Percentiles rank a stretch among this genome's conserved stretches.
phyloP scores from a whole-genome alignment of 192 early-diverging fungal genomes.

The Linnemannia hyalina region DNA sequence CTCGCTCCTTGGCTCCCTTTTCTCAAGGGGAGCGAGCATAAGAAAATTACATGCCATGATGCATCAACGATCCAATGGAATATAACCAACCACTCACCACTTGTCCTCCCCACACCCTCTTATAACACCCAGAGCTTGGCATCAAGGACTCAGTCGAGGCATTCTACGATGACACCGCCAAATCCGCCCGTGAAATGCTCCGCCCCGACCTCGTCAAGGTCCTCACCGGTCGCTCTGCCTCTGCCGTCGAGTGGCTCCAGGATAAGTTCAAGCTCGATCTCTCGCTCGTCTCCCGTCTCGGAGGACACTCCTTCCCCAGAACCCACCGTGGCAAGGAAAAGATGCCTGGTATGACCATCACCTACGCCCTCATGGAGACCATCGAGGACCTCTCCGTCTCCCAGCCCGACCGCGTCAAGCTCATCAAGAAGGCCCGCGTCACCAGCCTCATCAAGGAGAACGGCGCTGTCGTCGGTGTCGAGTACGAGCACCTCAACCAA shows the following conservation, averaged over 20 bases:
- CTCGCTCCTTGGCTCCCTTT: neutral
- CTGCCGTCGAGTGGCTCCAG: conserved; percentile 95
- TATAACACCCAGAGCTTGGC: conserved; percentile 44
- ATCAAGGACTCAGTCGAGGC: conserved; percentile 87
- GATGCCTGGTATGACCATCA: conserved; percentile 95
- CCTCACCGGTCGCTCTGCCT: conserved; percentile 85
- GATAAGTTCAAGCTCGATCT: conserved; percentile 91
- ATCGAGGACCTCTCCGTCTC: conserved; percentile 79
- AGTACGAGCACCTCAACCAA: conserved; percentile 71
- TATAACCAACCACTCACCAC: neutral
- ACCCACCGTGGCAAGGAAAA: conserved; percentile 93
- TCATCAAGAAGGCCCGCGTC: conserved; percentile 89
- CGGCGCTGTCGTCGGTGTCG: conserved; percentile 83
- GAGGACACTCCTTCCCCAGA: conserved; percentile 94
- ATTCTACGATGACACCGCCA: conserved; percentile 90
- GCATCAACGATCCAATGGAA: neutral
- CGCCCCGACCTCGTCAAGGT: conserved; percentile 86
- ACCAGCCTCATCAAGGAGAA: conserved; percentile 76
- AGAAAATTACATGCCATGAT: too few relatives aligned
- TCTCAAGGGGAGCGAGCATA: neutral
- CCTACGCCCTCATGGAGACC: conserved; percentile 88
- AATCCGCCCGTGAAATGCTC: conserved; percentile 87
- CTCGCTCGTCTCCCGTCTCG: conserved; percentile 87
- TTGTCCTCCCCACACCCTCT: neutral
- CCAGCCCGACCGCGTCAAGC: conserved; percentile 76